phyloP scores from a whole-genome alignment of 805 yeast genomes.

The Teunomyces kruisii region DNA sequence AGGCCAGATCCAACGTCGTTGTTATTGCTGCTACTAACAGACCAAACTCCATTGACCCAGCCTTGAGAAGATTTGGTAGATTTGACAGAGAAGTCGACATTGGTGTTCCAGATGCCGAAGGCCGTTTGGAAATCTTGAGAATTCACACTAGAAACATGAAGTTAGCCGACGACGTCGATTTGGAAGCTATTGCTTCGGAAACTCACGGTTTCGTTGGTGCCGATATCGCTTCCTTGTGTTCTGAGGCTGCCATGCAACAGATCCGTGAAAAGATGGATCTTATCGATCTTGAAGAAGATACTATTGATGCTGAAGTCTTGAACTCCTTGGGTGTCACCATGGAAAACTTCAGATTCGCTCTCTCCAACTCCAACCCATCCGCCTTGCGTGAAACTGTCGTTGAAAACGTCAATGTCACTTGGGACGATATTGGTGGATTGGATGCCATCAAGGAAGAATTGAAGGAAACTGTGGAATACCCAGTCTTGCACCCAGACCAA shows the following conservation, averaged over 20 bases:
- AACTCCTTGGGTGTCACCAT: constrained; percentile 96
- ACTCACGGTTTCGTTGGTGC: constrained; percentile 99
- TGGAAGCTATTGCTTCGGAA: constrained; percentile 93
- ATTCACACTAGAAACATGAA: constrained; percentile 99
- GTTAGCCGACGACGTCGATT: constrained; percentile 89
- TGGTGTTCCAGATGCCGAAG: constrained; percentile 96
- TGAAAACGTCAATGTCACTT: constrained; percentile 95
- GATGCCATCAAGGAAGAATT: constrained; percentile 95
- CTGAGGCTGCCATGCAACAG: constrained; percentile 99
- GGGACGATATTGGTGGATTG: constrained; percentile 99
- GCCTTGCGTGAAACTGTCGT: constrained; percentile 99
- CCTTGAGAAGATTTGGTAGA: constrained; percentile 81
- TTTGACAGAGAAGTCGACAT: constrained; percentile 85
- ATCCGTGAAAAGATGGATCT: constrained; percentile 99
- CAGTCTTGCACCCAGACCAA: constrained; percentile 98
- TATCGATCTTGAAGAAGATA: constrained; percentile 93
- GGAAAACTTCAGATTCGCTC: constrained; percentile 98
- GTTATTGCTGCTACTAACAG: constrained; percentile 97
- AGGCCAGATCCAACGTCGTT: constrained; percentile 96
- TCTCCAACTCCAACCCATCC: constrained; percentile 97
- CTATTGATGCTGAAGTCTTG: constrained; percentile 94
- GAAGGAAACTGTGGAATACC: constrained; percentile 98
- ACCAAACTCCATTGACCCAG: constrained; percentile 85
- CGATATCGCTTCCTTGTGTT: constrained; percentile 95
- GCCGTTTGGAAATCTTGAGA: constrained; percentile 93